Conservation (phyloP, 768 basidiomycete genomes). For the Chalciporus sphaerocephalus region DNA sequence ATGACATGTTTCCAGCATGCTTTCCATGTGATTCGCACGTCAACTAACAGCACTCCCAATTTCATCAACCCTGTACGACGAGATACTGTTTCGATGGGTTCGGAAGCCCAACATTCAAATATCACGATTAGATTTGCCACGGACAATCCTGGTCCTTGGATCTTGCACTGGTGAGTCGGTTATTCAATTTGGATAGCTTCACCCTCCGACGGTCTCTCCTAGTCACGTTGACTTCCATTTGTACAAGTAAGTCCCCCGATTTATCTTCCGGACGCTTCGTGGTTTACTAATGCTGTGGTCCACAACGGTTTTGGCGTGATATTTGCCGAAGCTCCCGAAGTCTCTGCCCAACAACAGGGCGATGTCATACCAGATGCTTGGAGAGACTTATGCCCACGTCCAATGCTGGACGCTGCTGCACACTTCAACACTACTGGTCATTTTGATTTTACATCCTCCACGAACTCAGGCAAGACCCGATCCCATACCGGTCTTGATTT, state of each 20-base stretch:
- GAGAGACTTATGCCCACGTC: slow-evolving; percentile 18
- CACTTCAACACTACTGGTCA: slow-evolving; percentile 15
- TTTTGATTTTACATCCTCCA: slow-evolving; percentile 15
- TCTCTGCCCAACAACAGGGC: slow-evolving; percentile 16
- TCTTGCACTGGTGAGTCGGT: slow-evolving; percentile 37
- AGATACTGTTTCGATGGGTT: slow-evolving; percentile 34
- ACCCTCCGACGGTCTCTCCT: slow-evolving; percentile 1
- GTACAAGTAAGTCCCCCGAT: slow-evolving; percentile 13
- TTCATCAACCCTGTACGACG: slow-evolving; percentile 36
- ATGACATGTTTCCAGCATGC: slow-evolving; percentile 27
- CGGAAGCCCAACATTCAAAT: slow-evolving; percentile 34
- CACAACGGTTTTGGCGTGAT: slow-evolving; percentile 30
- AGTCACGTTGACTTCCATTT: slow-evolving; percentile 34
- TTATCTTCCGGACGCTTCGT: neutral
- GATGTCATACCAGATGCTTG: slow-evolving; percentile 17
- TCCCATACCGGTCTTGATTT: slow-evolving; percentile 16
- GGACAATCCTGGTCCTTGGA: slow-evolving; percentile 65
- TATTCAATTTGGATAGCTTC: neutral
- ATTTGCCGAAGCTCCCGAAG: slow-evolving; percentile 25
- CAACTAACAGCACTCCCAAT: slow-evolving; percentile 31
- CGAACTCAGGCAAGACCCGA: neutral
- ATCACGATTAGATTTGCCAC: slow-evolving; percentile 57
- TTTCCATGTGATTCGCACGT: slow-evolving; percentile 36
- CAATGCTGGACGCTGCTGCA: slow-evolving; percentile 14
- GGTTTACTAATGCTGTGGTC: slow-evolving; percentile 3